Base-by-base conservation (phyloP, 352 stramenopile genomes). In the Phytophthora megakarya region DNA sequence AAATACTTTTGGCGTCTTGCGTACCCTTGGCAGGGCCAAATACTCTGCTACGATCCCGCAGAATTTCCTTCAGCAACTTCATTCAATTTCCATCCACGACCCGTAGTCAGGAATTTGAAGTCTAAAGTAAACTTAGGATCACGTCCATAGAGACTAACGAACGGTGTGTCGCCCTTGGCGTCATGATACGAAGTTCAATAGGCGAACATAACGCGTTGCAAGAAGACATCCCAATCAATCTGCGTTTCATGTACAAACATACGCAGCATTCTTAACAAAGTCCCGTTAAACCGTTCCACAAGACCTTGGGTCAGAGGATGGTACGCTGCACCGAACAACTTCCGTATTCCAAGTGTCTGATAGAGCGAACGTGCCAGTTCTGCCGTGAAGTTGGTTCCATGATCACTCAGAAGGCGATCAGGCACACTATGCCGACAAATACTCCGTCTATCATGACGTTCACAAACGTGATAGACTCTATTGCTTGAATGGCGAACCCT, bases 101-200 rank as follows among this genome's bases (percentile, higher is more conserved):
- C n/a, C n/a, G n/a, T n/a, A n/a, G n/a, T n/a, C n/a, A n/a, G n/a
- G n/a, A n/a, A n/a, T n/a, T n/a, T n/a, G n/a, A n/a, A n/a, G n/a
- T n/a, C n/a, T n/a, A n/a, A n/a, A n/a, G n/a, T n/a, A n/a, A n/a
- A n/a, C n/a, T n/a, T n/a, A n/a, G n/a, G n/a, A n/a, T n/a, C n/a
- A n/a, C n/a, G n/a, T n/a, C n/a, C n/a, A n/a, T n/a, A n/a, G n/a
- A n/a, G n/a, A n/a, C n/a, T n/a, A n/a, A 56, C 21, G 13, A 56
- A 56, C 7, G 33, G 18, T 22, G 45, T n/a, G 18, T 56, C 49
- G 3, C 22, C 12, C 5, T 47, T n/a, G 8, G 35, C 33, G 11
- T 57, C 49, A 9, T 59, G 51, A 15, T 59, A 59, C 0, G 38
- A n/a, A 13, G 51, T 50, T 5, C 51, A 16, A 12, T 59, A 59